Conservation (phyloP, 345 rosid species). For the Citrus inodora region DNA sequence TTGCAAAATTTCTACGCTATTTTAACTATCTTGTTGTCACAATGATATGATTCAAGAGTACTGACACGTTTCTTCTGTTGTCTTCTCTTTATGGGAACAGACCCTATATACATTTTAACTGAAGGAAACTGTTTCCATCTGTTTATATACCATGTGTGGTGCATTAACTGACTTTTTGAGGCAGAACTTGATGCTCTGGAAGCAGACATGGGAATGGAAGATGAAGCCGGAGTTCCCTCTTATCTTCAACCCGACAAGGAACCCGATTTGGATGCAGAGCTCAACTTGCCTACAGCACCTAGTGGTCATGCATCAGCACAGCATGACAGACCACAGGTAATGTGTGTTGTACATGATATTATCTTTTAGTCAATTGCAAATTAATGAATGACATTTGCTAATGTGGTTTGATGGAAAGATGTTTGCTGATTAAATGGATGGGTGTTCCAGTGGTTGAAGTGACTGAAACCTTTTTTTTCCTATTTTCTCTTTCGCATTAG, state of each 20-base stretch:
- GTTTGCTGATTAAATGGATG: not conserved
- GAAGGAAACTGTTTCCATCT: not conserved
- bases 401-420: not conserved
- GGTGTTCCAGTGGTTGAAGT: not conserved
- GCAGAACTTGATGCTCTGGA: conserved; percentile 96
- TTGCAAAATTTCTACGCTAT: not conserved
- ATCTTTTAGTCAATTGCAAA: not conserved
- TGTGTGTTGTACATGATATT: conserved; percentile 3
- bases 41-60: not conserved
- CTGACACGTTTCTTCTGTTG: not conserved
- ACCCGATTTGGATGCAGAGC: conserved; percentile 64
- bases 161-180: conserved; percentile 10
- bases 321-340: conserved; percentile 68
- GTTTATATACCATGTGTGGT: not conserved
- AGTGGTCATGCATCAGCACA: conserved; percentile 47
- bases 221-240: conserved; percentile 87
- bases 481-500: not conserved
- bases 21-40: not conserved
- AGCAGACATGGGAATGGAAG: conserved; percentile 95
- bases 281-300: conserved; percentile 87
- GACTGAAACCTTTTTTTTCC: not conserved
- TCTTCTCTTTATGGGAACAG: not conserved
- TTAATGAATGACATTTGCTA: not conserved
- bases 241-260: conserved; percentile 94
- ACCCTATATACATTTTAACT: not conserved